Percentiles rank a stretch among this genome's conserved stretches.
Evolutionary conservation across 352 stramenopile species (phyloP).

Genomic region (Achlya hypogyna): DNA sequence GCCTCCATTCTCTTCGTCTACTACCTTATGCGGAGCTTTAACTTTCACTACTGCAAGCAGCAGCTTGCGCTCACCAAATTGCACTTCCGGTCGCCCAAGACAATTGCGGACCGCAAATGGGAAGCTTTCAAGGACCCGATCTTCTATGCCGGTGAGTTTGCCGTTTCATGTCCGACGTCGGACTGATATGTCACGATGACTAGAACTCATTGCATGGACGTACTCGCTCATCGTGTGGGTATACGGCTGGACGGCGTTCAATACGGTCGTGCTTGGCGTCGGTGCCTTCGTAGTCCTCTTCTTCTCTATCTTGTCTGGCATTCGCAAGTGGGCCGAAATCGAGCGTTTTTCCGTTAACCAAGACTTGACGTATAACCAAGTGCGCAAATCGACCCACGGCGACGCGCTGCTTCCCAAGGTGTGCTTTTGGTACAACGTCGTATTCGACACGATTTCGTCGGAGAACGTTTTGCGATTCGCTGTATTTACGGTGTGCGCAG

Average conservation of each 20-base stretch:
- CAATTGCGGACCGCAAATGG: conserved; percentile 2
- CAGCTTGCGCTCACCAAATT: conserved; percentile 15
- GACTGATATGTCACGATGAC: not conserved
- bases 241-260: conserved; percentile 12
- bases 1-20: conserved; percentile 1
- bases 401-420: conserved; percentile 1
- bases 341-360: conserved; percentile 14
- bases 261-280: not conserved
- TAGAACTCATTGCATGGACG: conserved; percentile 19
- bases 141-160: not conserved
- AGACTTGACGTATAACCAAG: conserved; percentile 6
- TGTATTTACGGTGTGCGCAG: not conserved
- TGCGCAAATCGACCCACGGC: not conserved
- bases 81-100: conserved; percentile 17
- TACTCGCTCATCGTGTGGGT: conserved; percentile 17
- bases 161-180: not conserved
- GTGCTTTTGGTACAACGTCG: conserved; percentile 13
- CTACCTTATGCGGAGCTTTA: conserved; percentile 16
- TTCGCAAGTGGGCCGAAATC: conserved; percentile 5
- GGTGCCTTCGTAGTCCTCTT: not conserved
- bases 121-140: conserved; percentile 15
- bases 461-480: conserved; percentile 8
- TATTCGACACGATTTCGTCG: conserved; percentile 15
- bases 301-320: not conserved
- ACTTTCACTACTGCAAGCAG: conserved; percentile 21